phyloP scores from a whole-genome alignment of 441 rosid species.

The Hura crepitans region DNA sequence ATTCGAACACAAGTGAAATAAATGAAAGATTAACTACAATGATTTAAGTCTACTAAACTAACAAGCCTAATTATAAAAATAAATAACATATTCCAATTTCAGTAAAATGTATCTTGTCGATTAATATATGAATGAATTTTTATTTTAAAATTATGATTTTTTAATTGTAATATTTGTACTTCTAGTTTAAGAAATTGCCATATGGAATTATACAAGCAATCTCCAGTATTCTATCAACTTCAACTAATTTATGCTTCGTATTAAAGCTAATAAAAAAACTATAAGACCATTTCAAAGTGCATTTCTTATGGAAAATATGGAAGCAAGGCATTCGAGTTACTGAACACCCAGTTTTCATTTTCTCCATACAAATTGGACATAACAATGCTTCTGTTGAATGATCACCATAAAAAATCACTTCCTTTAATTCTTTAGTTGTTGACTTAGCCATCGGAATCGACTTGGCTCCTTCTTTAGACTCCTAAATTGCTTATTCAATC shows the following conservation, averaged over 20 bases:
- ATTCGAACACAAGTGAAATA: too few species aligned
- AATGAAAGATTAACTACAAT: too few species aligned
- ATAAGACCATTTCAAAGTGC: conserved; percentile 2
- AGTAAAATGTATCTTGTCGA: too few species aligned
- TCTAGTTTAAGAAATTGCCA: too few species aligned
- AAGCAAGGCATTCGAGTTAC: background rate
- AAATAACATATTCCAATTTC: too few species aligned
- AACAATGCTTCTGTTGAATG: background rate
- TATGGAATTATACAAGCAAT: conserved; percentile 89
- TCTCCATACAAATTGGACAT: conserved; percentile 2
- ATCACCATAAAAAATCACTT: background rate
- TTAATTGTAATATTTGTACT: too few species aligned
- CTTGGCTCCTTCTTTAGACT: background rate
- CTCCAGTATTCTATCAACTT: conserved; percentile 84
- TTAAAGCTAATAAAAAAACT: too few species aligned
- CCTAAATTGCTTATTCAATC: background rate
- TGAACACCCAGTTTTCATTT: background rate
- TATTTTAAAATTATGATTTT: too few species aligned
- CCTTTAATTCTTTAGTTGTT: background rate
- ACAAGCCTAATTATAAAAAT: too few species aligned
- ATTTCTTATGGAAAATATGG: background rate
- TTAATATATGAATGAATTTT: too few species aligned
- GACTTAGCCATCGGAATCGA: background rate
- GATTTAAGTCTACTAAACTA: too few species aligned
- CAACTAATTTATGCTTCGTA: too few species aligned